These are phyloP conservation scores for Boletus sensibilis DNA, from an alignment of 768 basidiomycete species.

Conservation along the genomic window DNA sequence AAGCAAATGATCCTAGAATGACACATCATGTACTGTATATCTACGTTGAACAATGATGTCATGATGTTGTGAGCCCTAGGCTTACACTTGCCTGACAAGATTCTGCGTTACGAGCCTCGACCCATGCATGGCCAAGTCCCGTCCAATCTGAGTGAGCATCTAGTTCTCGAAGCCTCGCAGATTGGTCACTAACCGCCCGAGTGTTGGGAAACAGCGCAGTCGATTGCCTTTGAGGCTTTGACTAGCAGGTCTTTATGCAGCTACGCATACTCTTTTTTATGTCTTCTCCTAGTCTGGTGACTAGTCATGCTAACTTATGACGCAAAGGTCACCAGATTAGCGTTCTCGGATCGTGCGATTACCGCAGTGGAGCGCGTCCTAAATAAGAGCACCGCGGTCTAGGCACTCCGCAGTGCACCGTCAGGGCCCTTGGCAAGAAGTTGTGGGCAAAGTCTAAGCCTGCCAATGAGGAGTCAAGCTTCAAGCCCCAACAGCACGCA, in stretches of 20 bases:
- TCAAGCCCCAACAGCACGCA: background rate
- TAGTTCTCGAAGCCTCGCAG: background rate
- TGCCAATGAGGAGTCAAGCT: background rate
- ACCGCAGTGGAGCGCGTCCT: background rate
- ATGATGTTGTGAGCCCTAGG: no score
- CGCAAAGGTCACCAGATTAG: background rate
- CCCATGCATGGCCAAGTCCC: background rate
- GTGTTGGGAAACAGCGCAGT: background rate
- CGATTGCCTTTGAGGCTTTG: background rate
- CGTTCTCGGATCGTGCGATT: background rate
- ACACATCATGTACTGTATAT: no score
- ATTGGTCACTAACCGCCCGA: background rate
- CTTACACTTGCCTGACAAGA: no score
- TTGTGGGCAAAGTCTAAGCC: background rate
- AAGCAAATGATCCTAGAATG: constrained; percentile 14
- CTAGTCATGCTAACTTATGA: background rate
- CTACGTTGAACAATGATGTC: no score
- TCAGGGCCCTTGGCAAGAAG: no score
- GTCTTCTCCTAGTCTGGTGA: background rate
- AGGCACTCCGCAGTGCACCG: background rate
- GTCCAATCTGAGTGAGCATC: background rate
- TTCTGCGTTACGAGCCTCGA: background rate
- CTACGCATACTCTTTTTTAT: no score
- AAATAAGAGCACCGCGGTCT: background rate
- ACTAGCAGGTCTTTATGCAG: background rate